These are phyloP conservation scores for Desmodesmus armatus DNA, from an alignment of 139 green algal genomes.

Conservation along the genomic window DNA sequence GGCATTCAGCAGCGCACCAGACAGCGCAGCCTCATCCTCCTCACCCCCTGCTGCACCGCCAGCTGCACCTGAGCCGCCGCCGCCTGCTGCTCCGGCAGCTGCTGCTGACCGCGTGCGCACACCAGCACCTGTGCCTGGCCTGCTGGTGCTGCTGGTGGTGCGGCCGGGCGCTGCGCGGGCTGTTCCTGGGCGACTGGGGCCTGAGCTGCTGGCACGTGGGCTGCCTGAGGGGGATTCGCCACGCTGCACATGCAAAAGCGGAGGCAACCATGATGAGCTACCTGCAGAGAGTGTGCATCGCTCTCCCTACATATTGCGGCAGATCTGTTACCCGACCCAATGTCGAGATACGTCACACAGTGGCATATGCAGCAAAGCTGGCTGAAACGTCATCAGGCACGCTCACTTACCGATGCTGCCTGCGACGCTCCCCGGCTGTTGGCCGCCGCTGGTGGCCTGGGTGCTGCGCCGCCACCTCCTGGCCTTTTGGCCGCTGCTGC, in stretches of 20 bases:
- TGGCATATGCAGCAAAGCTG: no score
- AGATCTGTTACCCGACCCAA: no score
- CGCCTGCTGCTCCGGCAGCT: neutral
- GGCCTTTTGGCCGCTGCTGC: constrained; percentile 18
- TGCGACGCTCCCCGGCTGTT: neutral
- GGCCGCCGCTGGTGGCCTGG: constrained; percentile 11
- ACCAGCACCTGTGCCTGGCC: neutral
- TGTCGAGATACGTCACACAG: no score
- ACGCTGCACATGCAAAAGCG: no score
- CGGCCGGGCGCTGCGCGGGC: constrained; percentile 1
- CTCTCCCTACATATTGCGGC: no score
- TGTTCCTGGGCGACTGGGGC: constrained; percentile 28
- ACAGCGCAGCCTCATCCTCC: constrained; percentile 60
- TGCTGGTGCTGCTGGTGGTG: constrained; percentile 16
- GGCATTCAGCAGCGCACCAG: constrained; percentile 49
- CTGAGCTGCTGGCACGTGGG: constrained; percentile 1
- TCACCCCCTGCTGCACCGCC: neutral
- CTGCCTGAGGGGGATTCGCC: constrained; percentile 10
- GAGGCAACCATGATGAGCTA: no score
- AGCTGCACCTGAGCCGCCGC: constrained; percentile 8
- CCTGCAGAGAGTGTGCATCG: no score
- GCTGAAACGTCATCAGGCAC: no score
- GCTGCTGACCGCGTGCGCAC: constrained; percentile 4
- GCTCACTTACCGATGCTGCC: constrained; percentile 19
- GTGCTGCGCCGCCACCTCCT: constrained; percentile 13